Evolutionary conservation across 139 green algal species (phyloP).

Genomic region (Chlorella sp.): DNA sequence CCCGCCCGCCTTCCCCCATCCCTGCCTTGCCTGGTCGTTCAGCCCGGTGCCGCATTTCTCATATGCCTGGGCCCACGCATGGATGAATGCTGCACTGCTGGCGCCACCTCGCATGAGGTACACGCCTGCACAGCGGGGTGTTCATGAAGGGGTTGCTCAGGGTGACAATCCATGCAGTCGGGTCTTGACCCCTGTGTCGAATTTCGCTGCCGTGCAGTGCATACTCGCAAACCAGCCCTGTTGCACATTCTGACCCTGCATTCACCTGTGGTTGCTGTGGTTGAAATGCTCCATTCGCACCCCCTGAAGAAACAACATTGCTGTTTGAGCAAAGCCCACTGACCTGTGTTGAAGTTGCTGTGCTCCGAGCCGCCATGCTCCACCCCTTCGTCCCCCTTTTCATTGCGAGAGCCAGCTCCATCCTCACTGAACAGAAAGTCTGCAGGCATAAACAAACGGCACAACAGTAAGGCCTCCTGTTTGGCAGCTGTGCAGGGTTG

Average conservation of each 20-base stretch:
- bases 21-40: slow-evolving; percentile 4
- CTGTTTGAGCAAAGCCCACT: too few species aligned
- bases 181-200: too few species aligned
- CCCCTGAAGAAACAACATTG: too few species aligned
- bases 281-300: too few species aligned
- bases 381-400: neutral
- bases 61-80: neutral
- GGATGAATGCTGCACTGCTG: neutral
- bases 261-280: too few species aligned
- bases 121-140: slow-evolving; percentile 12
- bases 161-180: too few species aligned
- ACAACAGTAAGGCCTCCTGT: too few species aligned
- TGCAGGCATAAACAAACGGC: neutral
- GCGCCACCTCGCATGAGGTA: slow-evolving; percentile 16
- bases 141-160: too few species aligned
- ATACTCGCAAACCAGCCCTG: too few species aligned
- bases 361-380: neutral
- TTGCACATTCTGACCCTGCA: too few species aligned
- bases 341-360: slow-evolving; percentile 36
- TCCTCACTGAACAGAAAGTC: slow-evolving; percentile 26
- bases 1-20: neutral
- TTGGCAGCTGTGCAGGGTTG: too few species aligned
- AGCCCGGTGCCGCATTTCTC: neutral
- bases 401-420: neutral
- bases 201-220: too few species aligned